Conservation (phyloP, 169 alveolate genomes). For the Eimeria praecox region DNA sequence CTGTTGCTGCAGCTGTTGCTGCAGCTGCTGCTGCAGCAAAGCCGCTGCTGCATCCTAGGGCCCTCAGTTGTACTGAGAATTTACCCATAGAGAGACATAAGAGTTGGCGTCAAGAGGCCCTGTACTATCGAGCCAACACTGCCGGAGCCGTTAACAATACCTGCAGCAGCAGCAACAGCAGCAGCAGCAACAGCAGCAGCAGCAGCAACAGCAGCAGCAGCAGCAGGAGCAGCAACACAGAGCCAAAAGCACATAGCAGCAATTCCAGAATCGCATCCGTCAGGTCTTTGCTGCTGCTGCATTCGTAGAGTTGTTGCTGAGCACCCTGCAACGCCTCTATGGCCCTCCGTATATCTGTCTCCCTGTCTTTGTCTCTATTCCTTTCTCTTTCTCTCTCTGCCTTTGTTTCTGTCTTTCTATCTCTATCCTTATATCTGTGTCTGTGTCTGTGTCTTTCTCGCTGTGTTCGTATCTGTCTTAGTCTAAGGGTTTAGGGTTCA, state of each 20-base stretch:
- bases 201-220: too few relatives aligned
- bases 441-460: background rate
- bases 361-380: background rate
- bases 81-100: constrained; percentile 83
- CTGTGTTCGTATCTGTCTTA: background rate
- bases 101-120: constrained; percentile 84
- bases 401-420: background rate
- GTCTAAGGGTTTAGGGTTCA: background rate
- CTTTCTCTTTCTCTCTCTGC: background rate
- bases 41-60: too few relatives aligned
- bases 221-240: constrained; percentile 63
- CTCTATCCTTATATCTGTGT: background rate
- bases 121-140: constrained; percentile 86
- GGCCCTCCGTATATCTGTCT: background rate
- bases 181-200: too few relatives aligned
- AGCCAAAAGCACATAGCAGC: background rate
- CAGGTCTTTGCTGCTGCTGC: background rate
- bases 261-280: background rate
- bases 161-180: too few relatives aligned
- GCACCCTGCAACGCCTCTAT: too few relatives aligned
- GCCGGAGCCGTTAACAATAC: constrained; percentile 86
- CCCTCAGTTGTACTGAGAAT: too few relatives aligned
- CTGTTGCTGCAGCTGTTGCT: background rate
- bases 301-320: too few relatives aligned
- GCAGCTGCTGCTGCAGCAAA: background rate